Evolutionary conservation across 2,329 filamentous ascomycete genomes (phyloP).

Genomic region (Diaporthe sp.): DNA sequence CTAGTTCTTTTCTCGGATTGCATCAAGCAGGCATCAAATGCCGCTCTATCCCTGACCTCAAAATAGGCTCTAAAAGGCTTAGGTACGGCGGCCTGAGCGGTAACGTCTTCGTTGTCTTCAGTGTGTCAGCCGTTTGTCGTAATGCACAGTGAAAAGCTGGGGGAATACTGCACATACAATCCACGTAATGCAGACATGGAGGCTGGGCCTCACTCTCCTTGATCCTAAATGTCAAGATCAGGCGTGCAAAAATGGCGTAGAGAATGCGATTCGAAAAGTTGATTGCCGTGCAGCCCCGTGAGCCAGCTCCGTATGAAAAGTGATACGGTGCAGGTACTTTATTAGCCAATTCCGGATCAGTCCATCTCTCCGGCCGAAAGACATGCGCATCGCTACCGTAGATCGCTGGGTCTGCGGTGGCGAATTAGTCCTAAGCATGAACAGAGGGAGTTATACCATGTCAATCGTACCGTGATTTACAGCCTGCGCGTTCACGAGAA

Average conservation of each 20-base stretch:
- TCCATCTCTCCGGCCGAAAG: conserved; percentile 38
- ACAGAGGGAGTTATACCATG: background rate
- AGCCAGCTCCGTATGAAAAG: conserved; percentile 42
- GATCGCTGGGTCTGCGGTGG: background rate
- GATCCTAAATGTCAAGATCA: conserved; percentile 42
- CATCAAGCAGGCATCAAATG: conserved; percentile 11
- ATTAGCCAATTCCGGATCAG: background rate
- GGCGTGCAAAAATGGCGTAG: conserved; percentile 42
- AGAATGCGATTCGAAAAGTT: conserved; percentile 43
- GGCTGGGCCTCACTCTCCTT: conserved; percentile 29
- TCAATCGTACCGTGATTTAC: conserved; percentile 6
- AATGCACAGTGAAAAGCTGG: rapidly evolving
- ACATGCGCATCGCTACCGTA: conserved; percentile 22
- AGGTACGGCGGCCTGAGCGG: conserved; percentile 28
- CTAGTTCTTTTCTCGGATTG: background rate
- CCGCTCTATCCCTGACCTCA: conserved; percentile 2
- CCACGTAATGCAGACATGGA: conserved; percentile 39
- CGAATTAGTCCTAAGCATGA: background rate
- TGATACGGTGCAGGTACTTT: conserved; percentile 42
- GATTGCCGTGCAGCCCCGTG: conserved; percentile 42
- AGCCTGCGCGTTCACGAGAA: conserved; percentile 25
- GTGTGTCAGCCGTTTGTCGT: background rate
- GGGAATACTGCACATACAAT: conserved; percentile 6
- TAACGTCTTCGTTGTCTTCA: conserved; percentile 41
- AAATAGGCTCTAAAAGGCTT: conserved; percentile 25